phyloP scores from a whole-genome alignment of 1,139 yeast genomes.

The Candida frijolesensis region DNA sequence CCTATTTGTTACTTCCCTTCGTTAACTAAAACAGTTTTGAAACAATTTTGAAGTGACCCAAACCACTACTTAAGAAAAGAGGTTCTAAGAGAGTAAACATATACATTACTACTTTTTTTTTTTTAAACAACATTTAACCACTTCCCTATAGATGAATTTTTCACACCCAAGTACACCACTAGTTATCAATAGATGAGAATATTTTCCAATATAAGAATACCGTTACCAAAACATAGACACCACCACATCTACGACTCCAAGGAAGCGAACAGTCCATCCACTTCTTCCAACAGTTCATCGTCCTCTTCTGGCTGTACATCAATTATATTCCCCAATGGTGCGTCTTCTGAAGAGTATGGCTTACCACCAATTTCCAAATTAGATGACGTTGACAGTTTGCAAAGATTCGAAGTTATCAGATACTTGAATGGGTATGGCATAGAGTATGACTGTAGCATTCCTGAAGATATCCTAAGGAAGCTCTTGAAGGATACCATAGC shows the following conservation, averaged over 20 bases:
- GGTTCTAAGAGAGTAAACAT: neutral
- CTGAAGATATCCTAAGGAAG: slow-evolving; percentile 9
- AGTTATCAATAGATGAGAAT: slow-evolving; percentile 1
- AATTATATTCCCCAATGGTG: slow-evolving; percentile 15
- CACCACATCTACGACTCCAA: neutral
- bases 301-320: slow-evolving; percentile 7
- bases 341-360: slow-evolving; percentile 15
- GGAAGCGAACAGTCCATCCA: neutral
- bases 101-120: too few species aligned
- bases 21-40: neutral
- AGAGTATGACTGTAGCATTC: slow-evolving; percentile 6
- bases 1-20: neutral
- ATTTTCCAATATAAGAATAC: slow-evolving; percentile 1
- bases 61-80: neutral
- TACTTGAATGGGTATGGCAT: slow-evolving; percentile 15
- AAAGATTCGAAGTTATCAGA: slow-evolving; percentile 16
- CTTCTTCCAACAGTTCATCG: neutral
- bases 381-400: slow-evolving; percentile 13
- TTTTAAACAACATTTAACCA: too few species aligned
- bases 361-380: slow-evolving; percentile 13
- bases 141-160: neutral
- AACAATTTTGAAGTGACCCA: neutral
- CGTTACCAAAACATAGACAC: neutral
- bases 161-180: neutral
- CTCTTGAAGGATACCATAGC: slow-evolving; percentile 10